Evolutionary conservation across 495 filamentous ascomycete genomes (phyloP), one percentile per base, ranked within the genome.

Genomic region (Entonaema liquescens): DNA sequence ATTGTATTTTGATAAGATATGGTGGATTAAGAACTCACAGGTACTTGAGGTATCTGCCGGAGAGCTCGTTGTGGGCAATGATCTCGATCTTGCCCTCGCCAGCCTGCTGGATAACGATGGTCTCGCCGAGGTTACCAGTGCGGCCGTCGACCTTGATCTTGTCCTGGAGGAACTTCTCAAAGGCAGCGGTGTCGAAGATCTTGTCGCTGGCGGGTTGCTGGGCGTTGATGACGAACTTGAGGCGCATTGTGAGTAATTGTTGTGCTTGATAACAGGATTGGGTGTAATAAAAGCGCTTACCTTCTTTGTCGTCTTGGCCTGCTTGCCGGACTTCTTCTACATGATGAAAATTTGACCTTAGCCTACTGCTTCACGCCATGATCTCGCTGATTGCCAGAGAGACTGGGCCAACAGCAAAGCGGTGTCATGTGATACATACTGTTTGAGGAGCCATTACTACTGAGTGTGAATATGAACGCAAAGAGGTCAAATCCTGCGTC

Each of bases 91-190:
- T 98, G 80, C 94, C 95, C 75, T 97, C 95, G 75, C 91, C 93
- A 72, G 86, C 79, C 88, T 97, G 91, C 77, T 89, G 90, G 89
- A 99, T 98, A 78, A 88, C 84, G 78, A 99, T 90, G 77, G 84
- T 88, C 80, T 99, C 96, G 79, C 96, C 95, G 76, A 99, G 92
- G 90, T 99, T 98, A 71, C 94, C 94, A 76, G 93, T 92, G 79
- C 94, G 94, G 88, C 93, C 93, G 62, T 98, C 96, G 77, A 98
- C 93, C 91, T 99, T 99, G 90, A 99, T 97, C 84, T 92, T 93
- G 85, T 99, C 96, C 86, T 97, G 94, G 59, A 99, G 91, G 91
- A 99, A 99, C 89, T 98, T 98, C 88, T 98, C 94, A 85, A 98
- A 99, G 76, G 95, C 94, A 72, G 91, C 89, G 81, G 97, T 90